Evolutionary conservation across 2,329 filamentous ascomycete genomes (phyloP).

Genomic region (Colletotrichum viniferum): DNA sequence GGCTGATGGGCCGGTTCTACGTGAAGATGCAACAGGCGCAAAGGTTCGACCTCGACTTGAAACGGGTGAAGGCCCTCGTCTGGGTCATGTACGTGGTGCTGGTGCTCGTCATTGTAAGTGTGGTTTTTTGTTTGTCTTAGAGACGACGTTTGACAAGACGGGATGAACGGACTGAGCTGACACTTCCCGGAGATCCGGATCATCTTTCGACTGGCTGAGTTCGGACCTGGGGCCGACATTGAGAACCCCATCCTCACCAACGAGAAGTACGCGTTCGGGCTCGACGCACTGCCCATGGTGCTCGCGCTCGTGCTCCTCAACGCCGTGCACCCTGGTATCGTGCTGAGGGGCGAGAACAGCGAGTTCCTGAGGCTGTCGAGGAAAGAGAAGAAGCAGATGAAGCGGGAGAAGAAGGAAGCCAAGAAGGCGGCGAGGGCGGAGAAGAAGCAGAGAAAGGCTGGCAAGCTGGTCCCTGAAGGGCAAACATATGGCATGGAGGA

Average conservation of each 20-base stretch:
- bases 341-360: constrained; percentile 48
- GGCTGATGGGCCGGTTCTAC: constrained; percentile 40
- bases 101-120: constrained; percentile 38
- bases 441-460: not conserved
- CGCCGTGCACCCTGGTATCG: constrained; percentile 50
- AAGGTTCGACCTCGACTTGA: constrained; percentile 26
- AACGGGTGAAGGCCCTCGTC: constrained; percentile 36
- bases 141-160: not conserved
- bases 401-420: constrained; percentile 35
- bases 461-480: not conserved
- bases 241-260: constrained; percentile 51
- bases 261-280: constrained; percentile 55
- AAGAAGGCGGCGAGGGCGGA: not conserved
- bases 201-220: constrained; percentile 65
- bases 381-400: constrained; percentile 48
- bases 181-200: constrained; percentile 51
- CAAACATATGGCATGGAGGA: not conserved
- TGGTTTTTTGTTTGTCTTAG: not conserved
- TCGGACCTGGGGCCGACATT: constrained; percentile 45
- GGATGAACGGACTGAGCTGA: constrained; percentile 18
- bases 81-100: constrained; percentile 38
- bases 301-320: constrained; percentile 47
- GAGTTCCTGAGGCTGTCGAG: constrained; percentile 47
- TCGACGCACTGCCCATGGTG: constrained; percentile 62
- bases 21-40: constrained; percentile 26